A percentile compares a stretch with the other conserved stretches of the same genome.
These are phyloP conservation scores for Scedosporium boydii DNA, from an alignment of 2,329 filamentous ascomycete genomes.

Conservation along the genomic window DNA sequence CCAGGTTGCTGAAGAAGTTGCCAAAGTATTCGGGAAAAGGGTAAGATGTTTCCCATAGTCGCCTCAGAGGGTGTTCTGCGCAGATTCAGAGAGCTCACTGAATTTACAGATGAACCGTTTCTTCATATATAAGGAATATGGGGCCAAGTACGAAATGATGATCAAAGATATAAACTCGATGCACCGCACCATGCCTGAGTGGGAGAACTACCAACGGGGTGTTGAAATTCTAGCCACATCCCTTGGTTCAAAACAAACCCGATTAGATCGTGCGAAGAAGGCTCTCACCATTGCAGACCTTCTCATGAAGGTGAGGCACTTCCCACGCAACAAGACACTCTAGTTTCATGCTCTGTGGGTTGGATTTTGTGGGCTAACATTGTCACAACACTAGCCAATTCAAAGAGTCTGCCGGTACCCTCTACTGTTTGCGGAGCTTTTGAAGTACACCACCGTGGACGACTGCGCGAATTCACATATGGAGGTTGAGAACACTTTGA, in stretches of 20 bases:
- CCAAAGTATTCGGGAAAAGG: conserved; percentile 50
- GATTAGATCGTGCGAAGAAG: conserved; percentile 56
- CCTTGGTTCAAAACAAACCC: conserved; percentile 58
- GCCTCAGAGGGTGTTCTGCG: no score
- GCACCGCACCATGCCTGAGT: conserved; percentile 59
- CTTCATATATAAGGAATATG: conserved; percentile 84
- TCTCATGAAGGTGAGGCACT: conserved; percentile 67
- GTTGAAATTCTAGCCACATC: conserved; percentile 75
- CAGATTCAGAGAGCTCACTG: background rate
- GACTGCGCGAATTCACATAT: conserved; percentile 80
- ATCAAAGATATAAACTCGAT: conserved; percentile 64
- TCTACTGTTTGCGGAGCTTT: conserved; percentile 72
- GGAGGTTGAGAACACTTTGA: conserved; percentile 65
- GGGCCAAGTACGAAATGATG: conserved; percentile 80
- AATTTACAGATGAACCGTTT: conserved; percentile 62
- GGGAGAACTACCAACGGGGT: conserved; percentile 74
- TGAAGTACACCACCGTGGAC: conserved; percentile 71
- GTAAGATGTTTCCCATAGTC: conserved; percentile 23
- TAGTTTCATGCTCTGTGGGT: background rate
- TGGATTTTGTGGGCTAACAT: background rate
- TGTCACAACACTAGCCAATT: conserved; percentile 54
- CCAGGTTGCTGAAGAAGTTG: conserved; percentile 49
- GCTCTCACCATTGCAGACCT: conserved; percentile 77
- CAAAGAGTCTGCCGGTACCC: conserved; percentile 90
- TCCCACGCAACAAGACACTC: no score